These are phyloP conservation scores for Cutaneotrichosporon daszewskae DNA, from an alignment of 1,284 basidiomycete genomes.

Conservation along the genomic window DNA sequence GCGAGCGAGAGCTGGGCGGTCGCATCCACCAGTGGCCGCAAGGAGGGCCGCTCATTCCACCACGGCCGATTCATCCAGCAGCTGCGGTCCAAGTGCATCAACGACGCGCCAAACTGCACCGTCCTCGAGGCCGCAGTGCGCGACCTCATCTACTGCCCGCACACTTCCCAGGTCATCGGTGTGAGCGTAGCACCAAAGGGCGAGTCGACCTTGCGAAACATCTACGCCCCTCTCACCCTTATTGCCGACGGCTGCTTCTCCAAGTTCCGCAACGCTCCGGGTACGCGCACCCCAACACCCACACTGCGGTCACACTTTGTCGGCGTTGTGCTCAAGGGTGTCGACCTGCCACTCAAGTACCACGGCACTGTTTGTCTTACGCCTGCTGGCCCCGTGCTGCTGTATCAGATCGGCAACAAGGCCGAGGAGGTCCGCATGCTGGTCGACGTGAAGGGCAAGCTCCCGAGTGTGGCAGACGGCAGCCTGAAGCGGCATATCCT, in stretches of 20 bases:
- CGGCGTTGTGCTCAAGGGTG: constrained; percentile 70
- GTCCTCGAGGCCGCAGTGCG: constrained; percentile 77
- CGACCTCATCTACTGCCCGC: constrained; percentile 61
- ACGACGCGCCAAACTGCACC: constrained; percentile 52
- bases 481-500: constrained; percentile 68
- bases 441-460: constrained; percentile 79
- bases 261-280: constrained; percentile 58
- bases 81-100: constrained; percentile 62
- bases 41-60: constrained; percentile 76
- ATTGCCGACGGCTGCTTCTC: constrained; percentile 95
- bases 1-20: constrained; percentile 26
- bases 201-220: constrained; percentile 29
- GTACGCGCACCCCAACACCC: constrained; percentile 47
- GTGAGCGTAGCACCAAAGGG: constrained; percentile 54
- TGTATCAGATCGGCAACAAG: constrained; percentile 72
- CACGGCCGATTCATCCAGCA: constrained; percentile 88
- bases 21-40: constrained; percentile 31
- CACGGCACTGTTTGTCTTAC: constrained; percentile 79
- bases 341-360: constrained; percentile 68
- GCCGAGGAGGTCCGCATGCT: constrained; percentile 78
- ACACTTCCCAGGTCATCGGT: constrained; percentile 58
- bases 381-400: constrained; percentile 72
- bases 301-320: constrained; percentile 71
- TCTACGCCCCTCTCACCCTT: constrained; percentile 71
- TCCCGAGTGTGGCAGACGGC: constrained; percentile 62